A percentile compares a stretch with the other conserved stretches of the same genome.
Conservation (phyloP, 495 filamentous ascomycete species). For the Podospora sp. region DNA sequence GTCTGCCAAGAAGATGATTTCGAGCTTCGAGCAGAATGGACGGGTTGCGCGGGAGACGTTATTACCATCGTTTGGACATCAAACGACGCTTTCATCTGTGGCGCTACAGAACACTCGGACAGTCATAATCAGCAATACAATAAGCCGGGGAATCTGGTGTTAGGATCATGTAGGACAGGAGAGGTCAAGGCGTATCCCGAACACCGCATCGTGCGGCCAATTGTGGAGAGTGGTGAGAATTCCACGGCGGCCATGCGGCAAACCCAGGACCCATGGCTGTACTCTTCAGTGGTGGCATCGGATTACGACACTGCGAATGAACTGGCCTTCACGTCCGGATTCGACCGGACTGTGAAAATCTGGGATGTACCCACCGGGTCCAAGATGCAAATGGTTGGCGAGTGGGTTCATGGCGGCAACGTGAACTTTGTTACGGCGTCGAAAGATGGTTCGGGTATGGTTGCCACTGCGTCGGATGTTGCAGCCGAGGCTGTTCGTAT, state of each 20-base stretch:
- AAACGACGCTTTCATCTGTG: constrained; percentile 57
- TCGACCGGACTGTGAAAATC: constrained; percentile 76
- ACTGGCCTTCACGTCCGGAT: constrained; percentile 74
- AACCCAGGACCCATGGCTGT: constrained; percentile 69
- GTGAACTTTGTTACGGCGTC: constrained; percentile 74
- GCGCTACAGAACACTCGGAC: constrained; percentile 75
- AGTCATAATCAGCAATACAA: constrained; percentile 83
- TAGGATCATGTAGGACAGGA: constrained; percentile 63
- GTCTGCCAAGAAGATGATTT: constrained; percentile 50
- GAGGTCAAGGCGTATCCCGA: constrained; percentile 67
- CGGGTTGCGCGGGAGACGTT: constrained; percentile 62
- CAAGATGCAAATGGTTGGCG: constrained; percentile 47
- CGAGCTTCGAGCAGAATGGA: constrained; percentile 50
- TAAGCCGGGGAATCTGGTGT: constrained; percentile 70
- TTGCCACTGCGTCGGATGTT: constrained; percentile 57
- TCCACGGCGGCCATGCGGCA: constrained; percentile 59
- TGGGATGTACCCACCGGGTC: constrained; percentile 59
- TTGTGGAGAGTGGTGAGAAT: constrained; percentile 55
- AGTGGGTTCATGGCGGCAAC: constrained; percentile 64
- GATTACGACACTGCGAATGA: constrained; percentile 63
- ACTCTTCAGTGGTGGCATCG: constrained; percentile 74
- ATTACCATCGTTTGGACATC: constrained; percentile 58
- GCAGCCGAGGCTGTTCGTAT: constrained; percentile 52
- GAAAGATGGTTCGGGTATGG: constrained; percentile 41
- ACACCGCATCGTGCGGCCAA: constrained; percentile 64